Percentiles rank a stretch among this genome's conserved stretches.
phyloP scores from a whole-genome alignment of 2,329 filamentous ascomycete species.

The Fusarium sp. region DNA sequence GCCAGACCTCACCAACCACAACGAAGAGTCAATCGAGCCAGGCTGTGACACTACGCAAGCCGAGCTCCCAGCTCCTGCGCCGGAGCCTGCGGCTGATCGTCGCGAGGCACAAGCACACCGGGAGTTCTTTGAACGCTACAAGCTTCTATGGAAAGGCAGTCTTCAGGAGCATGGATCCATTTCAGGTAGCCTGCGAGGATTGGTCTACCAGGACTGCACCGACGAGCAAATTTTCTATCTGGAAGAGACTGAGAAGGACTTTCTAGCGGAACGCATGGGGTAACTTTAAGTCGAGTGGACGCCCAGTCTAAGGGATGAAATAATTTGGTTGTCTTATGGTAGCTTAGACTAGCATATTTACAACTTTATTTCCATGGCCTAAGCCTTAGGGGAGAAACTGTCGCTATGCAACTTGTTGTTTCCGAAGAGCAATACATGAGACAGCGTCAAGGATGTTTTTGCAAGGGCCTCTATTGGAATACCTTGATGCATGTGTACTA shows the following conservation, averaged over 20 bases:
- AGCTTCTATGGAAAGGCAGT: neutral
- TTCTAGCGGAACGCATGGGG: neutral
- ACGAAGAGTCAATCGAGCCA: neutral
- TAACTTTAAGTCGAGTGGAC: neutral
- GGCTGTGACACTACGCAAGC: no score
- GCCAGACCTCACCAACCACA: neutral
- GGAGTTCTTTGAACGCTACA: neutral
- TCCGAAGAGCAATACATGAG: no score
- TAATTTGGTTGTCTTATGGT: rapidly evolving
- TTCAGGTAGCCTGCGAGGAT: neutral
- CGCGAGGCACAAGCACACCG: no score
- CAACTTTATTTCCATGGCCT: neutral
- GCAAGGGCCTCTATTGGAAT: no score
- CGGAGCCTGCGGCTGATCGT: no score
- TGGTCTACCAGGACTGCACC: neutral
- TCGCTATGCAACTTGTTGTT: no score
- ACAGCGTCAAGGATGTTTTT: no score
- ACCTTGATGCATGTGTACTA: no score
- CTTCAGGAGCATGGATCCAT: rapidly evolving
- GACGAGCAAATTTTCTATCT: rapidly evolving
- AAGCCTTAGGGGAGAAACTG: no score
- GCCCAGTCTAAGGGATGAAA: neutral
- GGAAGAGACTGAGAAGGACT: neutral
- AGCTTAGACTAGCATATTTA: neutral
- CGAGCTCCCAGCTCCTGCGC: neutral